Evolutionary conservation across 139 green algal species (phyloP), one percentile per base, ranked within the genome.

Genomic region (Chlamydomonas sp.): DNA sequence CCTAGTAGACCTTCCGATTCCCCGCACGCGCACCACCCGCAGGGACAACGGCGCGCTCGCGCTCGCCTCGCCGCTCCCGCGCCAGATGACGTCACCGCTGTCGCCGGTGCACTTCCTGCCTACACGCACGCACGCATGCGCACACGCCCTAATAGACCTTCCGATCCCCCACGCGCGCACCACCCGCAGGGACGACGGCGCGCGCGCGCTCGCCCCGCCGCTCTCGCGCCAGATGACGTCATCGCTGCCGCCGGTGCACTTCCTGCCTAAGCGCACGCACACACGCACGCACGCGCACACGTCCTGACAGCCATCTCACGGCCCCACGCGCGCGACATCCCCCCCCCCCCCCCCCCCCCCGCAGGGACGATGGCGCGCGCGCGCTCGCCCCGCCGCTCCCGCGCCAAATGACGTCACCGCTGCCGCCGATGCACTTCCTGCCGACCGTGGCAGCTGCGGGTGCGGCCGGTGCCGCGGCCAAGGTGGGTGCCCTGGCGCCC

Each of bases 371-470:
- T 29, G 59, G 31, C 2, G 29, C 5, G n/a, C 6, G 4, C 31
- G 48, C 16, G 2, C 6, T 48, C 13, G 34, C 2, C 31, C 43
- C 31, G 61, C 62, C 24, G 62, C 70, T 28, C 62, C 54, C 39
- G 29, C 49, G 33, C 58, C 76, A 13, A 49, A 81, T 84, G 79
- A 78, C 69, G 47, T 66, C 43, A 22, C 34, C 20, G 37, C 65
- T 84, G 59, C 79, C 79, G 1, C 34, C 66, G 30, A 29, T 81
- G 1, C 72, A 84, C 16, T 65, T 84, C 10, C 36, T 75, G 35
- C 79, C 79, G 30, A 35, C 59, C 3, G 59, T 34, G 39, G 28
- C 58, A 39, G 28, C 30, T 47, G 58, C 58, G n/a, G n/a, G 24
- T 54, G n/a, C n/a, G n/a, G n/a, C 22, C 6, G 54, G 13, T 6